These are phyloP conservation scores for Lodderomyces margitis DNA, from an alignment of 1,139 yeast genomes.

Conservation along the genomic window DNA sequence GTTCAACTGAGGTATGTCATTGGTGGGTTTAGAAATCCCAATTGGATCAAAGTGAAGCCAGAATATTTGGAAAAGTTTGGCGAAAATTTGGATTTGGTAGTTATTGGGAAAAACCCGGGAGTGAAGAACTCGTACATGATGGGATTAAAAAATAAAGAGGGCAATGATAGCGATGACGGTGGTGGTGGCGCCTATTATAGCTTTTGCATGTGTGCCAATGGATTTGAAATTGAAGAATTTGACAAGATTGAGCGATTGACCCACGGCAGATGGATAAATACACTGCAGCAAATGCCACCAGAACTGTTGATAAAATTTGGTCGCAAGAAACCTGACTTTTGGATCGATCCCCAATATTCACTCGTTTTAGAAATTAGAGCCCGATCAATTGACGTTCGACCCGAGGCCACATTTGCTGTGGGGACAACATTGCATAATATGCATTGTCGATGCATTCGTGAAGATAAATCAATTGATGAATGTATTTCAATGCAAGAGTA, in stretches of 20 bases:
- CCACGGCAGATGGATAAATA: slow-evolving; percentile 58
- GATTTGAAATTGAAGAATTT: slow-evolving; percentile 65
- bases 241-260: slow-evolving; percentile 58
- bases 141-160: slow-evolving; percentile 51
- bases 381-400: slow-evolving; percentile 58
- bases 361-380: slow-evolving; percentile 86
- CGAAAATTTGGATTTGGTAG: slow-evolving; percentile 75
- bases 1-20: slow-evolving; percentile 57
- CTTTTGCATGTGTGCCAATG: slow-evolving; percentile 83
- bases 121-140: slow-evolving; percentile 74
- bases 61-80: slow-evolving; percentile 86
- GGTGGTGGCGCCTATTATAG: slow-evolving; percentile 38
- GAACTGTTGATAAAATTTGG: slow-evolving; percentile 55
- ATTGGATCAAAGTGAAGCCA: slow-evolving; percentile 89
- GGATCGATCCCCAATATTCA: slow-evolving; percentile 80
- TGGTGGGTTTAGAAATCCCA: slow-evolving; percentile 57
- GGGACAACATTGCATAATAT: slow-evolving; percentile 76
- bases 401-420: slow-evolving; percentile 53
- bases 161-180: slow-evolving; percentile 8
- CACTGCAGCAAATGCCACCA: slow-evolving; percentile 37
- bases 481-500: slow-evolving; percentile 61
- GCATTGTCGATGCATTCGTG: slow-evolving; percentile 64
- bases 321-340: slow-evolving; percentile 58
- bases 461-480: slow-evolving; percentile 60
- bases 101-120: slow-evolving; percentile 77